phyloP scores from a whole-genome alignment of 2,329 filamentous ascomycete species.

The Fusarium piperis region DNA sequence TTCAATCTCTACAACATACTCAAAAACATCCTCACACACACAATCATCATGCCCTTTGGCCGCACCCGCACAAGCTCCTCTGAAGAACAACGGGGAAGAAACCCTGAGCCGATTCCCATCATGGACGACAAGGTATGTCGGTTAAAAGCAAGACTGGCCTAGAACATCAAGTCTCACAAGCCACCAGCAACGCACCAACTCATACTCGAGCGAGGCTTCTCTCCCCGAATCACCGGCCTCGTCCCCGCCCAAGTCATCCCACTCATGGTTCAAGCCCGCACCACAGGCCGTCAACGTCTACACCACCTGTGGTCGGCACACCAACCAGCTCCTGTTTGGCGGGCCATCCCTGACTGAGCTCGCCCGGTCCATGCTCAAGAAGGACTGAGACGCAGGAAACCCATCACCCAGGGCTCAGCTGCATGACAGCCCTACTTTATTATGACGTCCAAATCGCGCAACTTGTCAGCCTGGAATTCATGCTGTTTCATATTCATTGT shows the following conservation, averaged over 20 bases:
- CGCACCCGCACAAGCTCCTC: conserved; percentile 25
- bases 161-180: conserved; percentile 31
- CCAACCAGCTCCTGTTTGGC: conserved; percentile 62
- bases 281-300: conserved; percentile 59
- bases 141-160: conserved; percentile 4
- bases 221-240: conserved; percentile 36
- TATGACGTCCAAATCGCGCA: conserved; percentile 16
- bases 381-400: conserved; percentile 32
- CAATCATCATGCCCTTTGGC: conserved; percentile 25
- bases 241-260: conserved; percentile 45
- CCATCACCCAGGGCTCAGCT: background rate
- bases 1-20: background rate
- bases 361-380: conserved; percentile 53
- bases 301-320: conserved; percentile 65
- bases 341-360: conserved; percentile 58
- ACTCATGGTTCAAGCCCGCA: conserved; percentile 48
- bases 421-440: background rate
- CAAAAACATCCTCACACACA: background rate
- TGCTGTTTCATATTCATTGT: conserved; percentile 16
- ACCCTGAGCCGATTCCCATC: conserved; percentile 36
- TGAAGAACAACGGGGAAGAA: conserved; percentile 33
- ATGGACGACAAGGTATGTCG: conserved; percentile 40
- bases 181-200: conserved; percentile 41
- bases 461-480: conserved; percentile 4
- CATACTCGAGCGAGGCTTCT: conserved; percentile 45